Conservation (phyloP, 441 rosid species). For the Jatropha podagrica region DNA sequence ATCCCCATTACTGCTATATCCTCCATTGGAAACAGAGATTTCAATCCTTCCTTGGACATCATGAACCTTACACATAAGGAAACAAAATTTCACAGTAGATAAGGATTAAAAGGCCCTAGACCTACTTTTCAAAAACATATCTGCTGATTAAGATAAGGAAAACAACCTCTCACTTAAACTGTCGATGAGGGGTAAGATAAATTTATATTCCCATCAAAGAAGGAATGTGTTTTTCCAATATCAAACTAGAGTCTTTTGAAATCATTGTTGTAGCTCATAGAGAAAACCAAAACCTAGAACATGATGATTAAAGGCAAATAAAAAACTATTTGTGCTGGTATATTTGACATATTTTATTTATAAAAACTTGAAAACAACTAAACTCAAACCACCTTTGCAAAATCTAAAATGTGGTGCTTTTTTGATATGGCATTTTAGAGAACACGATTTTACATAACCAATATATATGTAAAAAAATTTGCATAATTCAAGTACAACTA, state of each 20-base stretch:
- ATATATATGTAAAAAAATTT: background rate
- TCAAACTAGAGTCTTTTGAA: background rate
- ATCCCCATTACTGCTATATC: conserved; percentile 90
- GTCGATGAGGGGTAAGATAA: background rate
- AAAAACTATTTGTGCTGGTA: no score
- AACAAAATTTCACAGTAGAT: conserved; percentile 2
- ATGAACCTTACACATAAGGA: conserved; percentile 40
- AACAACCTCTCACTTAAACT: background rate
- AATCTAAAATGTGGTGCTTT: no score
- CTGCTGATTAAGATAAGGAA: conserved; percentile 1
- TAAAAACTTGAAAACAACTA: no score
- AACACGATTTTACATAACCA: background rate
- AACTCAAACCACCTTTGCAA: no score
- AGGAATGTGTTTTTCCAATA: background rate
- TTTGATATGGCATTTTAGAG: no score
- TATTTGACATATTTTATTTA: no score
- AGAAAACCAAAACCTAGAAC: no score
- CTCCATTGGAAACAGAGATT: conserved; percentile 77
- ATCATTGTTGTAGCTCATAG: no score
- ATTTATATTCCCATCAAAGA: background rate
- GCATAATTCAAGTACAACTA: background rate
- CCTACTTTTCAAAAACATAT: background rate
- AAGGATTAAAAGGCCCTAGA: conserved; percentile 2
- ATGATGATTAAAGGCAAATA: no score
- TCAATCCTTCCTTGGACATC: conserved; percentile 76